Evolutionary conservation across 257 asterid genomes (phyloP), one percentile per base, ranked within the genome.

Genomic region (Euphrasia confusa): DNA sequence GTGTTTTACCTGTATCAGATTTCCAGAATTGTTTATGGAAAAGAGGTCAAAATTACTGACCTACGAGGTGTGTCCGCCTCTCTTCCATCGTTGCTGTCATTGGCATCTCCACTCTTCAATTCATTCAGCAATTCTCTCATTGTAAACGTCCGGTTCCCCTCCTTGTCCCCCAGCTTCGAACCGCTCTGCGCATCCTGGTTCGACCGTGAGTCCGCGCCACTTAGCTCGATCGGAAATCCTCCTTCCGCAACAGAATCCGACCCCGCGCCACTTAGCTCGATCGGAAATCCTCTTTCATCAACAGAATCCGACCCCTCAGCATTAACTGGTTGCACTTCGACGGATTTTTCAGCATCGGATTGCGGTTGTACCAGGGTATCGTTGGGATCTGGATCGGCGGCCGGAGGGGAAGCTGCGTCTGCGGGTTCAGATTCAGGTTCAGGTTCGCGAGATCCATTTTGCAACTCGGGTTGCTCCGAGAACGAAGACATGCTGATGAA

Each of bases 121-220:
- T 89, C 95, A 72, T 78, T 80, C 78, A 93, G 78, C 78, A 93
- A 79, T 71, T 93, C 99, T 66, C 97, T 78, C 99, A 93, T 89
- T 42, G 97, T 93, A 68, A 93, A 93, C 33, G 96, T 83, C 69
- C 89, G 81, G 77, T 72, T 87, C 30, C 91, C 97, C 64, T 86
- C 88, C 54, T 68, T 79, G 11, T 72, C 73, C 35, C 59, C 67
- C 58, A 78, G 74, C 79, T 79, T 79, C 64, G 84, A 69, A 53
- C 69, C 75, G 54, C 71, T 60, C 69, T 33, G 76, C 56, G 52
- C 64, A 53, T 56, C 83, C 61, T 64, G 71, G 49, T 57, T 50
- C 66, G 78, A 58, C 67, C 71, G 67, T 39, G 73, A 35, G 53
- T 69, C 81, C 39, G 45, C 81, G 27, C n/a, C 77, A 73, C 64